Percentiles rank a stretch among this genome's conserved stretches.
Evolutionary conservation across 257 asterid genomes (phyloP).

Genomic region (Ophiorrhiza pumila): DNA sequence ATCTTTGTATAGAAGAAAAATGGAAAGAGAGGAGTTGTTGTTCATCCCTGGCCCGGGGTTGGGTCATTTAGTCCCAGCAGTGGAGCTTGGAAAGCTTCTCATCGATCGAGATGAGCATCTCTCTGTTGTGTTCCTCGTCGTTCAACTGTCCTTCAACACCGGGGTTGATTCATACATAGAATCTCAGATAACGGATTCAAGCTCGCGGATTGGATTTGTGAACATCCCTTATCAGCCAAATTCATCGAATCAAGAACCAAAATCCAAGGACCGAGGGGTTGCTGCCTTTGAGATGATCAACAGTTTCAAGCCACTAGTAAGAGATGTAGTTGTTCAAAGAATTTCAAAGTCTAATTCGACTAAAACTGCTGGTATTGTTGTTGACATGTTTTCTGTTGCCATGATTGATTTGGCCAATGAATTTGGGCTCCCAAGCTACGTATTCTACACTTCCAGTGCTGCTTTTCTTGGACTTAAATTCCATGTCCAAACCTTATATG

Average conservation of each 20-base stretch:
- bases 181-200: not conserved
- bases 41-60: conserved; percentile 61
- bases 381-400: conserved; percentile 44
- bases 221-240: conserved; percentile 23
- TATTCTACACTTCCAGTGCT: conserved; percentile 43
- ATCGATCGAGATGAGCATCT: conserved; percentile 25
- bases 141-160: conserved; percentile 25
- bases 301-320: conserved; percentile 29
- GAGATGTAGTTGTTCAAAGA: conserved; percentile 23
- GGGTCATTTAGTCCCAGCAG: conserved; percentile 52
- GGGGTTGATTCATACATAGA: conserved; percentile 11
- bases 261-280: not conserved
- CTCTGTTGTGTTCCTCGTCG: conserved; percentile 42
- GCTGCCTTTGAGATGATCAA: conserved; percentile 4
- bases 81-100: conserved; percentile 46
- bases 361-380: conserved; percentile 29
- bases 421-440: conserved; percentile 37
- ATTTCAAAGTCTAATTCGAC: not conserved
- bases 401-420: conserved; percentile 48
- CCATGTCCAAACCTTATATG: conserved; percentile 17
- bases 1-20: not conserved
- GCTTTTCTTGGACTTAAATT: conserved; percentile 35
- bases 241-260: not conserved
- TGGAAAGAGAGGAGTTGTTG: conserved; percentile 18
- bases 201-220: conserved; percentile 26